phyloP scores from a whole-genome alignment of 176 grass and related monocot species.

The Cymbopogon citratus region DNA sequence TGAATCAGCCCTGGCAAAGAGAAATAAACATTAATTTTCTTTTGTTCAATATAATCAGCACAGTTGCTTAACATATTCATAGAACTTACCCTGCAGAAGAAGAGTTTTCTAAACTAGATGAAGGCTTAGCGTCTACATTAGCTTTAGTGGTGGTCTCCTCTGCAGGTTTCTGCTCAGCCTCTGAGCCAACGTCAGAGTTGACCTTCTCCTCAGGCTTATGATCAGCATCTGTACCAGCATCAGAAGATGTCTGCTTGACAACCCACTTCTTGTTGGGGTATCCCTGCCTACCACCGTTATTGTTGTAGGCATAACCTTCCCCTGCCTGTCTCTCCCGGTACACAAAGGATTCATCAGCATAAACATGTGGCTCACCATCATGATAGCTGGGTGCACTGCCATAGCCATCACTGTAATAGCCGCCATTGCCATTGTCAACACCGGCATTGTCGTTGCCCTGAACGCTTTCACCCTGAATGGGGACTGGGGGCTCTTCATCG shows the following conservation, averaged over 20 bases:
- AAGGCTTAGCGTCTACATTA: neutral
- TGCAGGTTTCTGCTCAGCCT: conserved; percentile 13
- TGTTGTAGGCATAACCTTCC: neutral
- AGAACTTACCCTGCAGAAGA: neutral
- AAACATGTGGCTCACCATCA: neutral
- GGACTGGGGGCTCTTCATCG: neutral
- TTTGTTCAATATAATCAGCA: neutral
- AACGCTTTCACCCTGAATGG: neutral
- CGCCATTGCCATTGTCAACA: neutral
- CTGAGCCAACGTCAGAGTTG: conserved; percentile 21
- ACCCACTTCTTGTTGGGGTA: neutral
- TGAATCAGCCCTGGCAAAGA: neutral
- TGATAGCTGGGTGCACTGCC: neutral
- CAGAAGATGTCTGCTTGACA: neutral
- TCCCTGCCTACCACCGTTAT: neutral
- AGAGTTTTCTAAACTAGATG: conserved; percentile 8
- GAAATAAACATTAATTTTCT: neutral
- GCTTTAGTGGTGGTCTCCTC: neutral
- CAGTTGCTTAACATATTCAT: neutral
- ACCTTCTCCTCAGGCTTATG: conserved; percentile 8
- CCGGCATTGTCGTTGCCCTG: neutral
- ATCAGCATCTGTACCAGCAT: conserved; percentile 23
- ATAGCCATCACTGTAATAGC: neutral
- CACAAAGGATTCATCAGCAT: neutral
- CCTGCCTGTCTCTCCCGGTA: neutral